Evolutionary conservation across 805 yeast genomes (phyloP), one percentile per base, ranked within the genome.

Genomic region (Wickerhamiella lipophila): DNA sequence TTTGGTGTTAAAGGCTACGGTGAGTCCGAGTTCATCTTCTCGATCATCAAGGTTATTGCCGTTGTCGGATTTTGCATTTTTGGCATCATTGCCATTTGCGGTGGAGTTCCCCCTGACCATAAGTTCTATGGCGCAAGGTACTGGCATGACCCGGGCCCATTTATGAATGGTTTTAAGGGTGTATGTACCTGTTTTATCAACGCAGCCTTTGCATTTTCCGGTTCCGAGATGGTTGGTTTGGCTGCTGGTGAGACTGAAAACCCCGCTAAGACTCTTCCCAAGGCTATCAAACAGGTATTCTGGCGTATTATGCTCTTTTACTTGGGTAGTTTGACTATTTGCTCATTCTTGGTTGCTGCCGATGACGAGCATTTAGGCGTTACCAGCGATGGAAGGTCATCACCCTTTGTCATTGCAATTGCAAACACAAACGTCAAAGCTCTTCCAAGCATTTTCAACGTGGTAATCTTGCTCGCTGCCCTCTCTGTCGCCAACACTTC

Each of bases 351-450:
- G 54, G 86, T 81, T 30, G 83, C 83, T 13, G 78, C 69, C 57
- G 65, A 67, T 49, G 73, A 74, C 50, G 58, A 62, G 3, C 58
- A 74, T 54, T 65, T 77, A 50, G 58, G 75, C 29, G 50, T 65
- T 9, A 53, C 75, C 75, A 50, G 68, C 50, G 77, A 75, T 55
- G 81, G 81, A 39, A 64, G 78, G 13, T 83, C 85, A 11, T 81
- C 88, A 15, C 89, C 92, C n/a, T 82, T 82, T 56, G 89, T 82
- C 47, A 77, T 83, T 64, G 83, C 89, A 32, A 75, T 81, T 50
- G 67, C 63, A 30, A 69, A 72, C 42, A 82, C 81, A 23, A 83
- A 84, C 51, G 77, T 79, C 54, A 65, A 62, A 26, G 86, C 79
- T 39, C 64, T 79, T 45, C 84, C 84, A 22, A 70, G 76, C 38